Base-by-base conservation (phyloP, 345 rosid genomes). In the Clausena lansium region DNA sequence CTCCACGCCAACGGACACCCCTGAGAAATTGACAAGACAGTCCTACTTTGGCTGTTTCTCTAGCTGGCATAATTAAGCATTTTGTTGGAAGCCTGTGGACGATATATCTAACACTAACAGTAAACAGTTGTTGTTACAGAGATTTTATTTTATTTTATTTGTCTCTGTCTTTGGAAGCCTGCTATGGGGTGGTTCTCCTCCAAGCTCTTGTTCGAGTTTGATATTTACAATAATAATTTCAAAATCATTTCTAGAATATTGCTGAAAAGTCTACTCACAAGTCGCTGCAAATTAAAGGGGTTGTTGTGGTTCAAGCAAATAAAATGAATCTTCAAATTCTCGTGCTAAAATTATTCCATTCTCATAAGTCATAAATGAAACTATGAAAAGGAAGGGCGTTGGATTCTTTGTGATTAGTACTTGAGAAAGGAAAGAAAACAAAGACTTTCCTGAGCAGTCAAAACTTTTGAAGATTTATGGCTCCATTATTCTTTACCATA, bases 401-500 rank as follows among this genome's bases (percentile, higher is more conserved):
- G 70, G 57, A 47, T 47, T 30, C 70, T 39, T 57, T 27, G 70
- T 32, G 61, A 52, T 54, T 14, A 22, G 13, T 11, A 11, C 33
- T 7, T 20, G 14, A 63, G 14, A 41, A 47, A 33, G 27, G 14
- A 41, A 47, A 33, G 27, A 76, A 54, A 66, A 79, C 73, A 66
- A 65, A 35, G 15, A 63, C 55, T 32, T 69, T 54, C 79, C 78
- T 5, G 67, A 19, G 27, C 35, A 76, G 76, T 83, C 78, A 74
- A 80, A 75, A 63, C 80, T 38, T 60, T n/a, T 30, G 17, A 59
- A 35, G 47, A 69, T 71, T 78, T 77, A 19, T 33, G 24, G 63
- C 77, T 68, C 70, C 24, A 58, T 70, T 67, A 81, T 67, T 79
- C 59, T 70, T 76, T 66, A 22, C 80, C 63, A 73, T 33, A 6